Base-by-base conservation (phyloP, 192 early-diverging fungal genomes). In the Coemansia sp. region DNA sequence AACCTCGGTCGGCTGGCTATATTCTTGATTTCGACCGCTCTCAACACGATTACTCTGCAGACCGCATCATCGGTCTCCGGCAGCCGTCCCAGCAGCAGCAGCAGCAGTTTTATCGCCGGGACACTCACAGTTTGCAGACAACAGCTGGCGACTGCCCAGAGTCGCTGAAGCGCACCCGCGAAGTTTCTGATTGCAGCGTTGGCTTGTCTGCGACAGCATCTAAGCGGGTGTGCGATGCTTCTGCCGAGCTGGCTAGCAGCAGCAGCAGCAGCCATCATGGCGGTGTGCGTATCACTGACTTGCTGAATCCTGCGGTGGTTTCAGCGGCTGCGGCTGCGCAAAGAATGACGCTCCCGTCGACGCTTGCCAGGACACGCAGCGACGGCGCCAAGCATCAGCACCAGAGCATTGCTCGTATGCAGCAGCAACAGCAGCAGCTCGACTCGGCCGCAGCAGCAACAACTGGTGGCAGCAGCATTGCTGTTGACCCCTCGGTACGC, bases 251-350 rank as follows among this genome's bases (percentile, higher is more conserved):
- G 36, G 36, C 36, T 14, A 55, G 38, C 58, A 42, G 58, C 58
- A 42, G 58, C 58, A n/a, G 34, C 58, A 60, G 29, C 52, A 18
- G 25, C 28, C 33, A 52, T 25, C 29, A 34, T 33, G 38, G 57
- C 17, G 75, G 77, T 63, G 63, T 81, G 22, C 79, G 79, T 42
- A 81, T 81, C 73, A 72, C 71, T 63, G 79, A 81, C 64, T 54
- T 81, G 60, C 73, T 81, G 45, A 81, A 81, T 58, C 79, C 79
- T 3, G 56, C 73, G 7, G 76, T 56, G 7, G 50, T 56, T 7
- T 42, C 73, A 3, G 57, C 72, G 7, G 50, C 74, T 59, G 36
- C 68, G 4, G 72, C 73, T 7, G 73, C 78, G 0, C 73, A 81
- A 48, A 58, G 71, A 25, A 66, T 81, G 73, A 63, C 79, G 0